Base-by-base conservation (phyloP, 1,284 basidiomycete genomes). In the Erythrobasidium hasegawianum region DNA sequence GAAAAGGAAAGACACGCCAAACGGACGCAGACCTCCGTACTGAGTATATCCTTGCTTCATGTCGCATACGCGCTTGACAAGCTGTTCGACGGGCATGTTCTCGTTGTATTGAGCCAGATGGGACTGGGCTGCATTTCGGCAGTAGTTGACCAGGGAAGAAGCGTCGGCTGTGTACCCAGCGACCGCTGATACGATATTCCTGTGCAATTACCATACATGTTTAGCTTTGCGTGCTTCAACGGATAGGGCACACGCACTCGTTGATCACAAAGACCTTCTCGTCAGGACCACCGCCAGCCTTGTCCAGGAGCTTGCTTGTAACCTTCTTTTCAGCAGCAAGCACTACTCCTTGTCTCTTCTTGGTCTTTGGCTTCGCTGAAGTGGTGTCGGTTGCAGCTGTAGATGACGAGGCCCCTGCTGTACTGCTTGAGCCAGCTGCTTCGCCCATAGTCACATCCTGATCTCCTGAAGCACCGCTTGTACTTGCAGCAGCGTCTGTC, bases 261-360 rank as follows among this genome's bases (percentile, higher is more conserved):
- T 96, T 97, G 71, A 97, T 82, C 59, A 93, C 78, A 79, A 93
- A 97, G 79, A 98, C 90, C 85, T 98, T 97, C 84, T 98, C 95
- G 56, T 90, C 91, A 72, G 91, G 95, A 18, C 87, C 93, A 33
- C 91, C 91, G 73, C 93, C 88, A 67, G 90, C 90, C 77, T 93
- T 92, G 60, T 98, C 95, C 67, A 98, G 84, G 52, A 98, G 85
- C 79, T 98, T 98, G 56, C 93, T 93, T 0, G 96, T 97, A 45
- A 98, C 93, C 80, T 96, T 96, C 86, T 98, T 98, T 83, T 98
- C 95, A 7, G 95, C 95, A 0, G 93, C 95, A n/a, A 98, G 83
- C 1, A 97, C 93, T 41, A 98, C 90, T 0, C 96, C 95, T 20
- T 70, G 59, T 26, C 70, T 59, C 49, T 72, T 70, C 56, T 71